These are phyloP conservation scores for Metschnikowia lachancei DNA, from an alignment of 805 yeast species.

Conservation along the genomic window DNA sequence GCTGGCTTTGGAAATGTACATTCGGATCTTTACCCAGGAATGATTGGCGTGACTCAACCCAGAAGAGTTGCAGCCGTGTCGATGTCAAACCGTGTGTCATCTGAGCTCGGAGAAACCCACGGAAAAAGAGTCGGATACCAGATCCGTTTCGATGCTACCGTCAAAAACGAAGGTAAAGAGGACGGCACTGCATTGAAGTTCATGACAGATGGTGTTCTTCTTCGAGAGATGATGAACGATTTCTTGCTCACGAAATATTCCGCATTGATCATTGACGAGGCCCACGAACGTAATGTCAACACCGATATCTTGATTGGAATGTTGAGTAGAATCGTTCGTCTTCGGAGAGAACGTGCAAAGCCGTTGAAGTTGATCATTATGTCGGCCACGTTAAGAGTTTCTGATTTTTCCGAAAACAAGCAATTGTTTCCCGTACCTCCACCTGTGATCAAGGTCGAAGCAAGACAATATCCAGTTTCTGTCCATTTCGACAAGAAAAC, in stretches of 20 bases:
- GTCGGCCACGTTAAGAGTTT: conserved; percentile 95
- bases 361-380: conserved; percentile 83
- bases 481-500: conserved; percentile 86
- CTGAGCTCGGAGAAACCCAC: conserved; percentile 67
- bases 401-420: conserved; percentile 85
- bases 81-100: conserved; percentile 78
- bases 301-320: conserved; percentile 96
- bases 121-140: conserved; percentile 73
- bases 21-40: conserved; percentile 62
- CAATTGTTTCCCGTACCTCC: conserved; percentile 69
- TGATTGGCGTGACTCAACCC: conserved; percentile 96
- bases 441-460: conserved; percentile 84
- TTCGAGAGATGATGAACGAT: conserved; percentile 91
- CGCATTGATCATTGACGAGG: conserved; percentile 89
- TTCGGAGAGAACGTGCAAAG: conserved; percentile 56
- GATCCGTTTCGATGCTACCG: conserved; percentile 73
- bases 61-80: conserved; percentile 93
- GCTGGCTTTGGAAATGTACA: conserved; percentile 81
- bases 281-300: conserved; percentile 94
- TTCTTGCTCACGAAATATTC: conserved; percentile 80
- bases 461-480: conserved; percentile 92
- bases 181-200: conserved; percentile 70
- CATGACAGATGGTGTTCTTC: conserved; percentile 92
- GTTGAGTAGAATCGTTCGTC: conserved; percentile 77
- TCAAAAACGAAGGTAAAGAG: conserved; percentile 46